A percentile compares a stretch with the other conserved stretches of the same genome.
phyloP scores from a whole-genome alignment of 805 yeast genomes.

The Ogataea angusta region DNA sequence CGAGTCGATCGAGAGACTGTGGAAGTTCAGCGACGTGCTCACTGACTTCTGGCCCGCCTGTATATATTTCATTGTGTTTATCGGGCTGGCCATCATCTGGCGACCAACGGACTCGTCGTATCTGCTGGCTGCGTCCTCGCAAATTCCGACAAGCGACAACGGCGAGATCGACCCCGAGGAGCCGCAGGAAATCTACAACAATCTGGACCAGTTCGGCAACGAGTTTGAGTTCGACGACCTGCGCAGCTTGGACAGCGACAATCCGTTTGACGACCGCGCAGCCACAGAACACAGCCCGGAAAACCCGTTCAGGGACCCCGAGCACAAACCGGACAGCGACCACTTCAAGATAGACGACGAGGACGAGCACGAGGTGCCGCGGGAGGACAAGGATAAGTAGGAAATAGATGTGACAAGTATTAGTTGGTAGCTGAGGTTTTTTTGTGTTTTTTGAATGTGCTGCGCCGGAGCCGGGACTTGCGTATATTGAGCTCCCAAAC shows the following conservation, averaged over 20 bases:
- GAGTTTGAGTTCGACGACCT: constrained; percentile 61
- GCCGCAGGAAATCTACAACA: constrained; percentile 25
- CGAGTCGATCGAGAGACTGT: constrained; percentile 77
- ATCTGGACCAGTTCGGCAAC: constrained; percentile 39
- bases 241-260: constrained; percentile 45
- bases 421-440: background rate
- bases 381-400: constrained; percentile 4
- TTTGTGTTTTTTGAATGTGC: no score
- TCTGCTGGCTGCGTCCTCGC: constrained; percentile 91
- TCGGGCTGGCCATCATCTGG: constrained; percentile 87
- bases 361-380: constrained; percentile 19
- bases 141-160: constrained; percentile 66
- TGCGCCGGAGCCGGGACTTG: no score
- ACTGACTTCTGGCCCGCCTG: constrained; percentile 95
- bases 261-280: constrained; percentile 28
- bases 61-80: constrained; percentile 79
- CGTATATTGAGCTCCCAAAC: no score
- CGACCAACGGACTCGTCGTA: constrained; percentile 96
- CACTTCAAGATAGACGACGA: constrained; percentile 31
- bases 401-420: background rate
- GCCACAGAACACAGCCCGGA: constrained; percentile 10
- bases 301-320: constrained; percentile 33
- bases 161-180: constrained; percentile 38
- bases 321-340: constrained; percentile 28
- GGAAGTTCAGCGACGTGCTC: constrained; percentile 88